Evolutionary conservation across 345 rosid species (phyloP), one percentile per base, ranked within the genome.

Genomic region (Euclidium syriacum): DNA sequence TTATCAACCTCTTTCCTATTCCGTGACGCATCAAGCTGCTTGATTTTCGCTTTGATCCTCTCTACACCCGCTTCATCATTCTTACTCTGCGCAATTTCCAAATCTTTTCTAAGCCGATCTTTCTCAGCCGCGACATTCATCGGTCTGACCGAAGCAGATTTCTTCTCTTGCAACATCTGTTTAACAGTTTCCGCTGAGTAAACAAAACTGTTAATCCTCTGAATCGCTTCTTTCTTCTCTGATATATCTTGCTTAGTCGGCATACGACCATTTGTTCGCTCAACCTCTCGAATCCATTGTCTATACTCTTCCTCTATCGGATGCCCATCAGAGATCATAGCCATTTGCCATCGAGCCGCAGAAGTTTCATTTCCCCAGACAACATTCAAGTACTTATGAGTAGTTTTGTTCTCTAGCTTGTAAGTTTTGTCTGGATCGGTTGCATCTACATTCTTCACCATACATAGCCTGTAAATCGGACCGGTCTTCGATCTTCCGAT

Each of bases 331-430:
- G 99, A 95, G 75, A 90, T 79, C 99, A 88, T 95, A 1, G 97
- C 98, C 98, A 90, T 95, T 77, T 95, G 96, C 99, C 99, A 90
- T 77, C 98, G 80, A 26, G 99, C 99, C 19, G 99, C 97, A 2
- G 99, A 83, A 71, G 60, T 79, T 44, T 90, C 98, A 65, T 82
- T 83, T 9, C 99, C 99, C 99, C 98, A 90, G 17, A 75, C 52
- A 51, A 85, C 88, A 43, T 90, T 90, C 70, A 95, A 78, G 70
- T 95, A 95, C 82, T 95, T 95, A 30, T 74, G 68, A 0, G 99
- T 90, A 33, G 72, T 83, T 68, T 85, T 95, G 71, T 83, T 88
- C 75, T 90, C 99, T 32, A 90, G 78, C 70, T 81, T 90, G 84
- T 95, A 95, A 24, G 64, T 70, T 54, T 83, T 77, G 29, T 90